These are phyloP conservation scores for Microdochium bolleyi DNA, from an alignment of 2,329 filamentous ascomycete genomes.

Conservation along the genomic window DNA sequence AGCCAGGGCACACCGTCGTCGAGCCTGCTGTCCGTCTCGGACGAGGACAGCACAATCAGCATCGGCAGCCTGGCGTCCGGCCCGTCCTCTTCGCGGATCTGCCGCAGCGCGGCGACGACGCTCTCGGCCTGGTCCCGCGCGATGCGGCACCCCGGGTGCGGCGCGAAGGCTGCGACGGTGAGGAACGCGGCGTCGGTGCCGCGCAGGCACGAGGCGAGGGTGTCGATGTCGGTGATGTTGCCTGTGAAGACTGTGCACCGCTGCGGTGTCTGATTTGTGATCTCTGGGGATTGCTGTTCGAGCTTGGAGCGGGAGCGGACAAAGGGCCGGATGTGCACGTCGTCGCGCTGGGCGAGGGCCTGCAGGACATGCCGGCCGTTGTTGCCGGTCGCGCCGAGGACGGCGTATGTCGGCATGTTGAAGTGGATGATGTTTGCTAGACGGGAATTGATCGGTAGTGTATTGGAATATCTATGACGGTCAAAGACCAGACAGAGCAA, in stretches of 20 bases:
- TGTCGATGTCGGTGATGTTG: neutral
- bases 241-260: neutral
- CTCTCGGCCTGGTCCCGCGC: constrained; percentile 3
- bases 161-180: constrained; percentile 1
- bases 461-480: too few relatives aligned
- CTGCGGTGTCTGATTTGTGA: neutral
- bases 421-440: neutral
- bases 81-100: neutral
- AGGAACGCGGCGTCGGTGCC: constrained; percentile 2
- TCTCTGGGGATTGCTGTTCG: neutral
- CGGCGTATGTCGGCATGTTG: neutral
- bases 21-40: constrained; percentile 3
- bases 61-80: neutral
- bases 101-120: constrained; percentile 1
- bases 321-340: constrained; percentile 1
- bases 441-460: too few relatives aligned
- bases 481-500: too few relatives aligned
- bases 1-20: neutral
- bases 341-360: neutral
- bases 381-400: constrained; percentile 3
- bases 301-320: constrained; percentile 2
- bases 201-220: constrained; percentile 2
- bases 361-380: neutral
- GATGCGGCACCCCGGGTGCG: constrained; percentile 1
- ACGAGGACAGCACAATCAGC: constrained; percentile 2